phyloP scores from a whole-genome alignment of 2,329 filamentous ascomycete species.

The Aspergillus bombycis region DNA sequence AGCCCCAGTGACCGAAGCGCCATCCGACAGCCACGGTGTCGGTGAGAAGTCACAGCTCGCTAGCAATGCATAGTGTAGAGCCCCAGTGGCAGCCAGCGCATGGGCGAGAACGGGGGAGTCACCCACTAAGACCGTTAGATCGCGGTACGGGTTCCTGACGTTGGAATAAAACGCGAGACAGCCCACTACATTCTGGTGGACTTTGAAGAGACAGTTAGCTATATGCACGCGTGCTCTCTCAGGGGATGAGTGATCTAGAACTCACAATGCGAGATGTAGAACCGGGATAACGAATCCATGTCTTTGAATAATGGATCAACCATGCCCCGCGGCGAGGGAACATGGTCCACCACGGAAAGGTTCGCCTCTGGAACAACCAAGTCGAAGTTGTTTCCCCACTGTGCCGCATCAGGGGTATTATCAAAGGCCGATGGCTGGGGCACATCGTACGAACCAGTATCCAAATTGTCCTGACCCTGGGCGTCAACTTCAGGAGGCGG shows the following conservation, averaged over 20 bases:
- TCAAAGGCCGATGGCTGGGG: background rate
- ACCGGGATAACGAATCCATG: constrained; percentile 46
- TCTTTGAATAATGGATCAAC: constrained; percentile 54
- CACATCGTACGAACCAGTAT: background rate
- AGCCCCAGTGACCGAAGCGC: constrained; percentile 17
- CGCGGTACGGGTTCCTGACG: constrained; percentile 52
- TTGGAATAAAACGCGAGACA: constrained; percentile 53
- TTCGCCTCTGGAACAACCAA: constrained; percentile 6
- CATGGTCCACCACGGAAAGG: constrained; percentile 17
- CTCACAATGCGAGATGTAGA: constrained; percentile 53
- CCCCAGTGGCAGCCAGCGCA: constrained; percentile 52
- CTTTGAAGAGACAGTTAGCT: constrained; percentile 28
- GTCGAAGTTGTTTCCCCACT: background rate
- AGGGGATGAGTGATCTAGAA: background rate
- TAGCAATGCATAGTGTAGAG: constrained; percentile 51
- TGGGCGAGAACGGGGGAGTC: constrained; percentile 50
- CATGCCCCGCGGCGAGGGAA: constrained; percentile 43
- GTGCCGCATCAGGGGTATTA: background rate
- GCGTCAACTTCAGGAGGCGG: constrained; percentile 1
- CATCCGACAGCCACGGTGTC: constrained; percentile 37
- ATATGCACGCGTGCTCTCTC: background rate
- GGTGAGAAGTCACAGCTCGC: constrained; percentile 37
- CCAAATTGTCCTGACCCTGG: constrained; percentile 17
- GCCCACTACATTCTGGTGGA: constrained; percentile 44
- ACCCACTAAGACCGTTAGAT: constrained; percentile 50